Conservation (phyloP, 225 moss, liverwort and hornwort species). For the Physcomitrellopsis africana region DNA sequence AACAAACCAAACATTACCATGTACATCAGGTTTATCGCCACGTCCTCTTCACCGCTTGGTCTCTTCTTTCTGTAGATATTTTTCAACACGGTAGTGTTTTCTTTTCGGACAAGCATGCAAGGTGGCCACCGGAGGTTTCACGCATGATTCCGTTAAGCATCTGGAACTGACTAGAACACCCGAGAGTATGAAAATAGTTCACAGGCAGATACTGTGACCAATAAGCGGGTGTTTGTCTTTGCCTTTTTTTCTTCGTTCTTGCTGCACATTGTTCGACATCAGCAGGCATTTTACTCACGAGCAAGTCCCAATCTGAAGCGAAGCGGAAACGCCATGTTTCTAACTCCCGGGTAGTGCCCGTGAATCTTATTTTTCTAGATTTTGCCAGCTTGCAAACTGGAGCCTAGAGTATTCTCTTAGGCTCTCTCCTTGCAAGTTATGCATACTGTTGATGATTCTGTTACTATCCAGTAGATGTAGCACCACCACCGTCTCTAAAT, state of each 20-base stretch:
- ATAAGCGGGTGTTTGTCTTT: background rate
- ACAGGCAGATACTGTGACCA: background rate
- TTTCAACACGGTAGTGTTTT: no score
- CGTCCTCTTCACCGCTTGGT: background rate
- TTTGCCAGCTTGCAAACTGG: background rate
- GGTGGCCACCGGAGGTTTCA: background rate
- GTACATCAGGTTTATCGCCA: background rate
- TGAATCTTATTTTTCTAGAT: background rate
- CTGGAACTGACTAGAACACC: background rate
- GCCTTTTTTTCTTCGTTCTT: background rate
- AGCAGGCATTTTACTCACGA: background rate
- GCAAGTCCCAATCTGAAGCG: background rate
- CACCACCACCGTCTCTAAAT: background rate
- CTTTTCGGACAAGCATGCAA: background rate
- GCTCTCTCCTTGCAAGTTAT: slow-evolving; percentile 2
- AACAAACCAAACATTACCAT: no score
- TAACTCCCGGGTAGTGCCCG: no score
- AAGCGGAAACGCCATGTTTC: background rate
- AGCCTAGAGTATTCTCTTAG: background rate
- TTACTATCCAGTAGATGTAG: background rate
- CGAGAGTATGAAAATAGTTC: background rate
- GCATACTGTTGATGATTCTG: slow-evolving; percentile 1
- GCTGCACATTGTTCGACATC: slow-evolving; percentile 11
- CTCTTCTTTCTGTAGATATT: no score
- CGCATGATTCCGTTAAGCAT: background rate